Base-by-base conservation (phyloP, 2,329 filamentous ascomycete genomes). In the Colletotrichum filicis region DNA sequence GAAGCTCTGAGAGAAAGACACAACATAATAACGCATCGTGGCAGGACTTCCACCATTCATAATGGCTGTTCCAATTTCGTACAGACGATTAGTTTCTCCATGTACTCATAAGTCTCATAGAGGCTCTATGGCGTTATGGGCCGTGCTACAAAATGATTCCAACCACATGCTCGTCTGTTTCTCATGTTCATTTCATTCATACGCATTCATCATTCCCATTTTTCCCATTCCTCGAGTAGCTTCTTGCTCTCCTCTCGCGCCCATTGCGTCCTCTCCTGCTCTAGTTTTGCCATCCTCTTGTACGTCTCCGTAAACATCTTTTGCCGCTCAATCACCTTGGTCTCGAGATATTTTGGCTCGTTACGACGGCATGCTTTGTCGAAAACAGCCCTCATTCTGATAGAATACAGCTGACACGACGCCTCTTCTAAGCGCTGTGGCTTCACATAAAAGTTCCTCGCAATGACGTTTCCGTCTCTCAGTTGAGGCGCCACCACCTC, bases 401-500 rank as follows among this genome's bases (percentile, higher is more conserved):
- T 83, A 56, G 93, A 95, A 80, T 97, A 97, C 3, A 98, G 87
- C 80, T 96, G 94, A 79, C 95, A 98, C 26, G 86, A 88, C 32
- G 85, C 89, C 76, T 85, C 82, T 0, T 85, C 79, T 5, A 93
- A 82, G 14, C 87, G 86, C 75, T 91, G 88, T 28, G 90, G 86
- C 16, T 89, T 86, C 68, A 88, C 87, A 74, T 90, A 91, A 76
- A 97, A 93, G 75, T 92, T 89, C 22, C 88, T 84, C 11, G 93
- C 91, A 28, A 95, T 85, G 1, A 88, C 83, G 53, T 83, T 83
- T 65, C 83, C 80, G 19, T 87, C 84, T 35, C 87, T 85, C 1
- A 92, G 83, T 63, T 91, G 85, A 1, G 95, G 95, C 82, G 89
- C 90, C n/a, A 98, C 90, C 1, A 94, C 89, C 26, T 94, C 91